A percentile compares a stretch with the other conserved stretches of the same genome.
Evolutionary conservation across 352 stramenopile species (phyloP).

Genomic region (Pythium plurisporium): DNA sequence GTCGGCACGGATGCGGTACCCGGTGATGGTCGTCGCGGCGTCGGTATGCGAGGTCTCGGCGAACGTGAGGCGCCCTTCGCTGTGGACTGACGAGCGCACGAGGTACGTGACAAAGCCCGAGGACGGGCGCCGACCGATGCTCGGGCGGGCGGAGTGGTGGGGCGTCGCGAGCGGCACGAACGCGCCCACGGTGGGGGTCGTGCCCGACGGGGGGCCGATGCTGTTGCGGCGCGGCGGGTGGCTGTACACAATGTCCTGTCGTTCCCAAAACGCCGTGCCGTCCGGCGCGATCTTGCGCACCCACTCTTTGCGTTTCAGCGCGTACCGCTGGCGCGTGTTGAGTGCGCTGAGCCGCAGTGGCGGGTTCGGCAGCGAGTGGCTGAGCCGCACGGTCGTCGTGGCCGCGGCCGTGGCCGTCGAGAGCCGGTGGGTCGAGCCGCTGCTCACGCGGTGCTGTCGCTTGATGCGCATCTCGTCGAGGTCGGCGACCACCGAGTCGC

Average conservation of each 20-base stretch:
- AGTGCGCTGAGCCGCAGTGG: slow-evolving; percentile 48
- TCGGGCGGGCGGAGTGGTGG: background rate
- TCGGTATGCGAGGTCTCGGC: slow-evolving; percentile 57
- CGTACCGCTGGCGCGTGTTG: slow-evolving; percentile 74
- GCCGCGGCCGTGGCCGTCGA: background rate
- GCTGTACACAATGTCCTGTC: slow-evolving; percentile 41
- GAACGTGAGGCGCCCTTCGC: slow-evolving; percentile 53
- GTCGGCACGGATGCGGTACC: slow-evolving; percentile 49
- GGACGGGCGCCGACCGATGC: slow-evolving; percentile 32
- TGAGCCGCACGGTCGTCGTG: slow-evolving; percentile 15
- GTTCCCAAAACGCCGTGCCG: slow-evolving; percentile 69
- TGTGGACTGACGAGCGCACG: slow-evolving; percentile 59
- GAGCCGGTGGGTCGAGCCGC: background rate
- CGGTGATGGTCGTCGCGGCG: slow-evolving; percentile 54
- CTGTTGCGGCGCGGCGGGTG: background rate
- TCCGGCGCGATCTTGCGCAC: slow-evolving; percentile 55
- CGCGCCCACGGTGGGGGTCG: background rate
- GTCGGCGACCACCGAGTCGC: slow-evolving; percentile 21
- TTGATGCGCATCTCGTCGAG: slow-evolving; percentile 26
- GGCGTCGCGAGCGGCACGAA: background rate
- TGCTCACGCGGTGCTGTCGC: slow-evolving; percentile 13
- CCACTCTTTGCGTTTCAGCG: slow-evolving; percentile 78
- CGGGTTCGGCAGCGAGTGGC: slow-evolving; percentile 23
- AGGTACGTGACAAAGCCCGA: slow-evolving; percentile 69
- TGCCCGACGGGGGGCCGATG: background rate